Conservation (phyloP, 148 eudicot species). For the Simmondsia chinensis region DNA sequence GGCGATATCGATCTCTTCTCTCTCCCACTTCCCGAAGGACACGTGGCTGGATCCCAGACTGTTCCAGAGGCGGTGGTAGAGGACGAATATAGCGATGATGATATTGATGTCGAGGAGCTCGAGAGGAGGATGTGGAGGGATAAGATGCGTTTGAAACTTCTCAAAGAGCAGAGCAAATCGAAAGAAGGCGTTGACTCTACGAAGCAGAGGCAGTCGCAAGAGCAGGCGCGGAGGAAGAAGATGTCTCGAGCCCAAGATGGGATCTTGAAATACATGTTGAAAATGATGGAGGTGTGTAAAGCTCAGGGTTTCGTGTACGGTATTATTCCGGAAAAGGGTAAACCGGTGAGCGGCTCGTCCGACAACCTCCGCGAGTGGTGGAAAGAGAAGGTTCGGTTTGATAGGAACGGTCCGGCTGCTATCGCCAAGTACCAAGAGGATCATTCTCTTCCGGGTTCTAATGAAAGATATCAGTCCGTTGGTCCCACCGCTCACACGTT, state of each 20-base stretch:
- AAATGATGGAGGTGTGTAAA: constrained; percentile 71
- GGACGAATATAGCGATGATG: constrained; percentile 55
- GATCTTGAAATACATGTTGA: constrained; percentile 62
- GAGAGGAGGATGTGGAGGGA: constrained; percentile 63
- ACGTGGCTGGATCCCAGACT: constrained; percentile 13
- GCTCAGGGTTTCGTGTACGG: constrained; percentile 75
- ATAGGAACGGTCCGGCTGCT: constrained; percentile 64
- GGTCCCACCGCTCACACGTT: constrained; percentile 48
- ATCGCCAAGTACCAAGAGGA: constrained; percentile 43
- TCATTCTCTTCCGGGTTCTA: constrained; percentile 24
- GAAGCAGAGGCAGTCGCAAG: constrained; percentile 38
- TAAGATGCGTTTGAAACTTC: constrained; percentile 48
- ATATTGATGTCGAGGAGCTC: constrained; percentile 57
- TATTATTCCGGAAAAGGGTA: constrained; percentile 67
- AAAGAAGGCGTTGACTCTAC: constrained; percentile 37
- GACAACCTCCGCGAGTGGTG: constrained; percentile 75
- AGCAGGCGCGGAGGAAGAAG: constrained; percentile 59
- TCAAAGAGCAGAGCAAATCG: constrained; percentile 32
- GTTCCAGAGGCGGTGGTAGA: constrained; percentile 24
- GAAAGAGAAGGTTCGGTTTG: constrained; percentile 66
- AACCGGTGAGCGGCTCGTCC: constrained; percentile 66
- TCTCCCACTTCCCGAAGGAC: constrained; percentile 21
- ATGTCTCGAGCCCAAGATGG: constrained; percentile 76
- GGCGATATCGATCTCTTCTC: constrained; percentile 46
- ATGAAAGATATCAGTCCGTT: constrained; percentile 19